Conservation (phyloP, 441 rosid species). For the Populus hybrid region DNA sequence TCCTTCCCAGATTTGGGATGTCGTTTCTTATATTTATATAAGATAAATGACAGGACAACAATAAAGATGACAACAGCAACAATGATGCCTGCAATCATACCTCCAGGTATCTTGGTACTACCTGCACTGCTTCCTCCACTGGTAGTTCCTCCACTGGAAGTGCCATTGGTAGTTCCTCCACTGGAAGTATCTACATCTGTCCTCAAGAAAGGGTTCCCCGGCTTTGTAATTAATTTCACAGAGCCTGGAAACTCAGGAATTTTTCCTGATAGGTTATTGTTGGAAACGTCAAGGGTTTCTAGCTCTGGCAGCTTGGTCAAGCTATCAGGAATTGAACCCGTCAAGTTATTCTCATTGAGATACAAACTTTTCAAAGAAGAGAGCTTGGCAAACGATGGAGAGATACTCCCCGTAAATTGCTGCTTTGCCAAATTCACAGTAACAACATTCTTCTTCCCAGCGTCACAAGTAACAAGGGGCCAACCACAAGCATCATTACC, state of each 20-base stretch:
- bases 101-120: constrained; percentile 26
- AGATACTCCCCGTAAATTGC: constrained; percentile 39
- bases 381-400: constrained; percentile 50
- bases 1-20: constrained; percentile 37
- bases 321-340: constrained; percentile 48
- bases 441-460: not conserved
- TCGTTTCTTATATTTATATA: constrained; percentile 39
- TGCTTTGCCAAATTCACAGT: constrained; percentile 15
- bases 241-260: not conserved
- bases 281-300: constrained; percentile 47
- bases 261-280: constrained; percentile 26
- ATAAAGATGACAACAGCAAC: constrained; percentile 38
- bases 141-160: constrained; percentile 1
- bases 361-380: constrained; percentile 36
- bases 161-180: constrained; percentile 16
- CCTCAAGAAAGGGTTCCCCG: constrained; percentile 52
- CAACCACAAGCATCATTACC: constrained; percentile 11
- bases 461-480: constrained; percentile 4
- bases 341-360: constrained; percentile 49
- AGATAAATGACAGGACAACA: constrained; percentile 43
- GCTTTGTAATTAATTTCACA: constrained; percentile 16
- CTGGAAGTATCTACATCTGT: constrained; percentile 16
- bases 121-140: constrained; percentile 5
- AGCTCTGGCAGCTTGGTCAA: constrained; percentile 43
- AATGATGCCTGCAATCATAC: constrained; percentile 40